Evolutionary conservation across 2,329 filamentous ascomycete species (phyloP), one percentile per base, ranked within the genome.

Genomic region (Tolypocladium guangdongense): DNA sequence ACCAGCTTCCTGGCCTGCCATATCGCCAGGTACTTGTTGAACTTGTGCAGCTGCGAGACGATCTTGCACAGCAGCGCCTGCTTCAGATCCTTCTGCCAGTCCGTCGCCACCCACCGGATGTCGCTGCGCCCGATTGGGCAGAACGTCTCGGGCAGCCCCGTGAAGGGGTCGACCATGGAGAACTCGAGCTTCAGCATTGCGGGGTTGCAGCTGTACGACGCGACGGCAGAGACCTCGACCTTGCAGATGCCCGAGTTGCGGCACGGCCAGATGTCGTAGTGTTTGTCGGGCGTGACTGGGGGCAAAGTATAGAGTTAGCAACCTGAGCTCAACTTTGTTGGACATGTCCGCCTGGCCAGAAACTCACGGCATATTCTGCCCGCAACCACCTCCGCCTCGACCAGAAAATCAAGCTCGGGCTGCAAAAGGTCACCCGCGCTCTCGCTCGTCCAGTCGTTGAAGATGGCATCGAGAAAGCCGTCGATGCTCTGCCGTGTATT

Each of bases 1-100:
- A 66, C 41, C 43, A 68, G 51, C 11, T 52, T 55, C 2, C 66
- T 54, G 0, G 58, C 58, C 0, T 67, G 60, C 64, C 64, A 68
- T 2, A 68, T 56, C 0, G 66, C 66, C 35, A 64, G 51, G 39
- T 66, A 59, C 45, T 68, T 68, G 48, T 68, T 68, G 46, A 62
- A 60, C 35, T 59, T 62, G 49, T 64, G 60, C 3, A 68, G 56
- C 52, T 63, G 64, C 7, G 54, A 55, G 2, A 61, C 54, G 3
- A 66, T 59, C n/a, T 57, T 58, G 8, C 46, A 50, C 33, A 58
- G 58, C 33, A 68, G 60, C 18, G 54, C 53, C 0, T 47, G 35
- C 12, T 60, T 56, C 20, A 67, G 49, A 7, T 57, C 35, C 0
- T 51, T 32, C 32, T 59, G 24, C 66, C 65, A 66, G 22, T 62